phyloP scores from a whole-genome alignment of 331 rosid genomes.

The Cucumis variabilis region DNA sequence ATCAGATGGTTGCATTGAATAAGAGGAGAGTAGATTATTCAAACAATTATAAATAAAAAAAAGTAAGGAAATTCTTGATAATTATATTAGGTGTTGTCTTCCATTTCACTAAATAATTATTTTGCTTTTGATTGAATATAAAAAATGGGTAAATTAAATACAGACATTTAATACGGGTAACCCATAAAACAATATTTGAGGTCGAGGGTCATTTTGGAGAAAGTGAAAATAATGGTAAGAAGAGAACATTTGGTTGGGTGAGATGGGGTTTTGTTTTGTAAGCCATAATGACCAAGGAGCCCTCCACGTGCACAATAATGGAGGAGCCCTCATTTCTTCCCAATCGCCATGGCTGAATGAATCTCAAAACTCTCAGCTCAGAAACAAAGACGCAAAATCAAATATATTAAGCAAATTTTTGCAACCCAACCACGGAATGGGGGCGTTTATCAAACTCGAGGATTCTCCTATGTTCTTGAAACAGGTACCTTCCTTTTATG shows the following conservation, averaged over 20 bases:
- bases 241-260: not conserved
- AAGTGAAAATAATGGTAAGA: not conserved
- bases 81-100: no score
- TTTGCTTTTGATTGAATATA: no score
- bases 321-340: conserved; percentile 12
- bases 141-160: no score
- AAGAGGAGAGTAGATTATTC: no score
- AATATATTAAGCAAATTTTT: not conserved
- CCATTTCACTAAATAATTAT: no score
- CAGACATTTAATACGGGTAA: no score
- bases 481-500: conserved; percentile 54
- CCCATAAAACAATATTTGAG: not conserved
- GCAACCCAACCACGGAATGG: conserved; percentile 45
- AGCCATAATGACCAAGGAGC: conserved; percentile 28
- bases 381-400: not conserved
- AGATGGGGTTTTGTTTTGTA: not conserved
- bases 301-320: conserved; percentile 31
- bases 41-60: no score
- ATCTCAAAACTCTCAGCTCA: conserved; percentile 11
- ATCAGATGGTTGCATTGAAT: no score
- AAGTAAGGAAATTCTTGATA: no score
- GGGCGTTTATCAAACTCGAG: conserved; percentile 85
- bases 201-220: conserved; percentile 1
- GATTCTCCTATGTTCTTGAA: conserved; percentile 99
- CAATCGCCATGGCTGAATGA: conserved; percentile 27